Evolutionary conservation across 208 protist species (phyloP).

Genomic region (Crithidia fasciculata): DNA sequence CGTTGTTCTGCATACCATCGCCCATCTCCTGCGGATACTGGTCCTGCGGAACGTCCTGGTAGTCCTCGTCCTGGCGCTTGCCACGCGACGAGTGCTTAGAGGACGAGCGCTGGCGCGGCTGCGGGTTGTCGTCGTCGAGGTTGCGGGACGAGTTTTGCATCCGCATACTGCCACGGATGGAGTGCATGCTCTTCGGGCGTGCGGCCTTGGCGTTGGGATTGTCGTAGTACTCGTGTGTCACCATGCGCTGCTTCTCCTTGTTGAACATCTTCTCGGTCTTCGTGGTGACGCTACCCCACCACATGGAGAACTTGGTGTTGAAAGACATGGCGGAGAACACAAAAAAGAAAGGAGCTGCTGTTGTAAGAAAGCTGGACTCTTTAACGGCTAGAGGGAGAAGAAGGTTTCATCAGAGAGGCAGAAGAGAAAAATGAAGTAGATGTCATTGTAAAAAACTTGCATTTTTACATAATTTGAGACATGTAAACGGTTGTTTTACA

Average conservation of each 20-base stretch:
- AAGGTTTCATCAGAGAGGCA: neutral
- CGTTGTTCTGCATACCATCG: neutral
- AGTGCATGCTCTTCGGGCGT: conserved; percentile 54
- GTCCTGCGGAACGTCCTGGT: conserved; percentile 3
- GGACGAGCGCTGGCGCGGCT: neutral
- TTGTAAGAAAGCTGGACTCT: neutral
- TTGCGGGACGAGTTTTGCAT: conserved; percentile 12
- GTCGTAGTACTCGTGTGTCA: conserved; percentile 69
- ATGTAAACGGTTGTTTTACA: too few species aligned
- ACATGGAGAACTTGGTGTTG: conserved; percentile 69
- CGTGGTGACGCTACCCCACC: conserved; percentile 60
- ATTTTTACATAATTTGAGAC: too few species aligned
- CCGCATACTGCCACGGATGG: conserved; percentile 48
- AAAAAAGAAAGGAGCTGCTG: neutral
- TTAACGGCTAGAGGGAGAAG: neutral
- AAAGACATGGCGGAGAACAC: conserved; percentile 45
- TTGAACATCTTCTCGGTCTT: conserved; percentile 62
- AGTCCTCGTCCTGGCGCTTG: conserved; percentile 10
- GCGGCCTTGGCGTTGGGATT: conserved; percentile 45
- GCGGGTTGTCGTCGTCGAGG: neutral
- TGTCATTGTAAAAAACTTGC: too few species aligned
- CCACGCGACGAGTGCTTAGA: conserved; percentile 12
- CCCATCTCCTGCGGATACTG: conserved; percentile 13
- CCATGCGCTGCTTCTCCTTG: conserved; percentile 62
- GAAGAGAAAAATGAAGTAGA: too few species aligned